Percentiles rank a stretch among this genome's conserved stretches.
phyloP scores from a whole-genome alignment of 2,329 filamentous ascomycete genomes.

The Alternaria infectoria region DNA sequence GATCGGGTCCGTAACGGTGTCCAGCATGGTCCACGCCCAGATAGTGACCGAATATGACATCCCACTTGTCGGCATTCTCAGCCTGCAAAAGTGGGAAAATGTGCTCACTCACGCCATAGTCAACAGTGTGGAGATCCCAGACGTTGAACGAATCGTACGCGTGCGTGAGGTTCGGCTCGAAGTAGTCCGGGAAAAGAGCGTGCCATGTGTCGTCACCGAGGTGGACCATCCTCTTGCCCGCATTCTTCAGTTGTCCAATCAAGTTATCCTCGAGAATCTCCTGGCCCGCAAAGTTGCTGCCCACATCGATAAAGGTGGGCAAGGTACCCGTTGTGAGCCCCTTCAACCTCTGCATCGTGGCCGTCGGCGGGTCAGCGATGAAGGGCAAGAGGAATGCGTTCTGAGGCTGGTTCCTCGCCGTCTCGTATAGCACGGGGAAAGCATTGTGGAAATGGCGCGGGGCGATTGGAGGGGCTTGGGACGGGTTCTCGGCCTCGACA shows the following conservation, averaged over 20 bases:
- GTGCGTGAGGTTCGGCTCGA: constrained; percentile 82
- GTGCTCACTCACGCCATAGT: constrained; percentile 92
- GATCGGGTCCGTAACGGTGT: constrained; percentile 92
- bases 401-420: constrained; percentile 72
- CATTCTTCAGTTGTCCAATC: constrained; percentile 67
- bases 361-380: constrained; percentile 94
- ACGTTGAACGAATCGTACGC: constrained; percentile 98
- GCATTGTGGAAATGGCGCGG: constrained; percentile 82
- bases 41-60: constrained; percentile 92
- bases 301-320: constrained; percentile 91
- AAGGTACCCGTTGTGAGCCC: constrained; percentile 93
- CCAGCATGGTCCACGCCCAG: constrained; percentile 96
- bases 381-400: constrained; percentile 93
- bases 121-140: constrained; percentile 95
- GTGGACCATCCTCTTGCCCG: constrained; percentile 82
- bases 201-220: constrained; percentile 99
- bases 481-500: constrained; percentile 19
- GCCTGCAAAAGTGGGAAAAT: constrained; percentile 80
- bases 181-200: constrained; percentile 89
- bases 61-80: constrained; percentile 75
- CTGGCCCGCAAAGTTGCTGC: constrained; percentile 93
- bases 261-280: constrained; percentile 93
- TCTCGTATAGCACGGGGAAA: constrained; percentile 85
- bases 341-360: constrained; percentile 90
- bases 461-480: constrained; percentile 17